Base-by-base conservation (phyloP, 2,329 filamentous ascomycete species). In the Cadophora sp. region DNA sequence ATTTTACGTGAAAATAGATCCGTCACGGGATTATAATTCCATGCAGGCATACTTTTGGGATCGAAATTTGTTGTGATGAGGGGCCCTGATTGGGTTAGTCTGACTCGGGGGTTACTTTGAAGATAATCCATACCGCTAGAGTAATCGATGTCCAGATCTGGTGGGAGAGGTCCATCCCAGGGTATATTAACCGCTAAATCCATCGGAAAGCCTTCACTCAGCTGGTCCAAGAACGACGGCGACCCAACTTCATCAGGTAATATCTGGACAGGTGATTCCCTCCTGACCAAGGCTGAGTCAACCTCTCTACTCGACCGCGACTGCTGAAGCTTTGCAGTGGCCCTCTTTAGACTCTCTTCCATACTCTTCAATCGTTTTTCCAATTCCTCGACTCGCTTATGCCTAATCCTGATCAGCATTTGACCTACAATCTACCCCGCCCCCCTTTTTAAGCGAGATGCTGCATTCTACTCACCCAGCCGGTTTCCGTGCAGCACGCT, bases 401-500 rank as follows among this genome's bases (percentile, higher is more conserved):
- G 64, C 22, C 72, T 73, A 56, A 1, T 16, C 16, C 40, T 19
- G 40, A 29, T 71, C 46, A 68, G 59, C 51, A 34, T 40, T 4
- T 8, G 5, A 58, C 24, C 1, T 26, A 9, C 37, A 7, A 40
- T 2, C 24, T 34, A 64, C 22, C 48, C 27, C 43, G 58, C 31
- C n/a, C 63, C 63, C 58, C 14, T 31, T 55, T 62, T 46, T 48
- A 60, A 61, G 22, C 50, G 56, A 59, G 51, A n/a, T 22, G 16
- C 12, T 34, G 31, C 11, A 16, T 31, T 9, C 65, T 19, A 68
- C 73, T 69, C 43, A 76, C 74, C 73, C 71, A 53, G 69, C 62
- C 50, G 72, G 69, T 56, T 68, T 71, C 50, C 73, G 71, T 46
- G 71, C 73, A 46, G 65, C 73, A 58, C 72, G 68, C 51, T 72